Evolutionary conservation across 1,284 basidiomycete species (phyloP).

Genomic region (Ganoderma leucocontextum): DNA sequence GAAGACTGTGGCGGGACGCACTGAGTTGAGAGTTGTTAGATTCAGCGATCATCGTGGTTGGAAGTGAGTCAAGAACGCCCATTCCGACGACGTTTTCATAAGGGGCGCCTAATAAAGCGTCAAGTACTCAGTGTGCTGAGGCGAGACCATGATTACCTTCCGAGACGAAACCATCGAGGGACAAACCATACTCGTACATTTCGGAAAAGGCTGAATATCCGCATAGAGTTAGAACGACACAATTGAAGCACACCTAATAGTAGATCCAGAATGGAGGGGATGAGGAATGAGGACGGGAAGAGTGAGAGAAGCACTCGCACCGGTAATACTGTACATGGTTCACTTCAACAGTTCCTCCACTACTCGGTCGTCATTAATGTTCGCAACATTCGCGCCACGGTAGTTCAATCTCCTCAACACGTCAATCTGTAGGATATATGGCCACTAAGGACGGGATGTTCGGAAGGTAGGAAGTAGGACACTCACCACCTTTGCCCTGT

Average conservation of each 20-base stretch:
- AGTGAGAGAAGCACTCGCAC: constrained; percentile 10
- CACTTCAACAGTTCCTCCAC: constrained; percentile 65
- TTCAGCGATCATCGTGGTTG: neutral
- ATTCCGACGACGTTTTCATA: neutral
- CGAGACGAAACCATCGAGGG: neutral
- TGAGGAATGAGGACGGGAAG: neutral
- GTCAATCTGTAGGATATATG: constrained; percentile 69
- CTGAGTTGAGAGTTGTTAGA: neutral
- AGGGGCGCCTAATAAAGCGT: neutral
- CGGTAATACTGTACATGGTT: constrained; percentile 23
- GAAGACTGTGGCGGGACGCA: neutral
- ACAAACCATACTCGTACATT: neutral
- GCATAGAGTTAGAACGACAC: neutral
- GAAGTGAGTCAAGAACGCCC: neutral
- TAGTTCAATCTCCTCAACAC: constrained; percentile 92
- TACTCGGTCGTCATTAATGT: constrained; percentile 66
- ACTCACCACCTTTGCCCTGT: constrained; percentile 79
- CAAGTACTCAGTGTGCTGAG: too few species aligned
- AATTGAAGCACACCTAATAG: neutral
- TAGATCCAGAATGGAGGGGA: neutral
- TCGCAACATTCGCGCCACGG: constrained; percentile 75
- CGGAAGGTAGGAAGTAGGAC: neutral
- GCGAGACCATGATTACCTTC: neutral
- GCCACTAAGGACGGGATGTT: neutral
- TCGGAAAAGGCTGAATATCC: neutral